A percentile compares a stretch with the other conserved stretches of the same genome.
Evolutionary conservation across 1,284 basidiomycete genomes (phyloP).

Genomic region (Wolfiporia cocos): DNA sequence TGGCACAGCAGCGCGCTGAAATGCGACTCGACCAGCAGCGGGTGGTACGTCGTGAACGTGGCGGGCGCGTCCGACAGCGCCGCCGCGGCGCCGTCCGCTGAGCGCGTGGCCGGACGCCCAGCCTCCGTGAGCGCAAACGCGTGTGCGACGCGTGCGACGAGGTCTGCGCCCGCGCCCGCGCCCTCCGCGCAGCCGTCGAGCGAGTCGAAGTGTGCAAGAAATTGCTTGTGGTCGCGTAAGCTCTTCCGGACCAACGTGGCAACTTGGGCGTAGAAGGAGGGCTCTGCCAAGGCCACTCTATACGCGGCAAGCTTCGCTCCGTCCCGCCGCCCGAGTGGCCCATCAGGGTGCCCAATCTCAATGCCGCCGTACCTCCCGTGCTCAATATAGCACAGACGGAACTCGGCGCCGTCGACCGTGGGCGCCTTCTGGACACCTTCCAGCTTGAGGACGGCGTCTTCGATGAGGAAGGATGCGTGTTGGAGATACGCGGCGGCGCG

Average conservation of each 20-base stretch:
- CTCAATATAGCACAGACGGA: slow-evolving; percentile 66
- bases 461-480: slow-evolving; percentile 67
- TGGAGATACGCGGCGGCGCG: slow-evolving; percentile 75
- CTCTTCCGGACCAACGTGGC: slow-evolving; percentile 55
- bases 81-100: slow-evolving; percentile 32
- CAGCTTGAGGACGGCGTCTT: slow-evolving; percentile 57
- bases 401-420: slow-evolving; percentile 58
- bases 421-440: slow-evolving; percentile 58
- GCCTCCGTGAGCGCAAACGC: slow-evolving; percentile 65
- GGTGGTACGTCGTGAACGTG: slow-evolving; percentile 79
- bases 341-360: slow-evolving; percentile 69
- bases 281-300: slow-evolving; percentile 44
- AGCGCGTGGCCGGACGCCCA: slow-evolving; percentile 54
- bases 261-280: slow-evolving; percentile 52
- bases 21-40: slow-evolving; percentile 76
- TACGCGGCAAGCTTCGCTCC: slow-evolving; percentile 62
- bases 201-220: slow-evolving; percentile 74
- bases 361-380: slow-evolving; percentile 70
- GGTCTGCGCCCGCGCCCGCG: slow-evolving; percentile 35
- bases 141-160: slow-evolving; percentile 51
- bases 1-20: slow-evolving; percentile 69
- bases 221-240: slow-evolving; percentile 75
- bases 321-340: slow-evolving; percentile 55
- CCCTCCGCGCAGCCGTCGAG: slow-evolving; percentile 36
- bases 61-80: slow-evolving; percentile 34